Evolutionary conservation across 2,329 filamentous ascomycete species (phyloP), one percentile per base, ranked within the genome.

Genomic region (Geosmithia putterillii): DNA sequence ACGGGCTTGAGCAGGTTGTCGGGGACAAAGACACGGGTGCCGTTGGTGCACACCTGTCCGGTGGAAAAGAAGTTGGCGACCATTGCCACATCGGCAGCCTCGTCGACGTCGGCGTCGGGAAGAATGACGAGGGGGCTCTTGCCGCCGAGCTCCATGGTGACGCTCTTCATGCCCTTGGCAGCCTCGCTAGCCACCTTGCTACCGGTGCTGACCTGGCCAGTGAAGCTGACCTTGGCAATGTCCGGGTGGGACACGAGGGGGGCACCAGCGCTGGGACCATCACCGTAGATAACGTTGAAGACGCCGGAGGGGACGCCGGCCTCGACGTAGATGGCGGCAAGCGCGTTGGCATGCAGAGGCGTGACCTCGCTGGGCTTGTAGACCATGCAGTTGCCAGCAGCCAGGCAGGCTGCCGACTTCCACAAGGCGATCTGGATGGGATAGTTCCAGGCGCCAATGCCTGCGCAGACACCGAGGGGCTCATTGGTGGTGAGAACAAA

Each of bases 61-160:
- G 84, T 85, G 51, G 83, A 88, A 70, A 85, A 94, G 66, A 94
- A 94, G 62, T 94, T 94, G 53, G 87, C 88, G 71, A 94, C 86
- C 83, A 94, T 89, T 49, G 86, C 87, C 23, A 86, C 83, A 54
- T 94, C 82, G 28, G 86, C 88, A n/a, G 88, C 88, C 53, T 78
- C 76, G 39, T 86, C 80, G 18, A 90, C 61, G 42, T 86, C 77
- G 15, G 83, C 84, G 54, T 94, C 87, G 1, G 85, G 84, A 1
- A 94, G 76, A 40, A 95, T 71, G 42, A 95, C 69, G 37, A 87
- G 69, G 1, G 87, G 85, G 47, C 81, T 87, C 66, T 94, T 94
- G 41, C 88, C 88, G 44, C 88, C 88, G 0, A 94, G 73, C 64
- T 95, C 88, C 83, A 94, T 89, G 18, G 88, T 94, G 41, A 92